A percentile compares a stretch with the other conserved stretches of the same genome.
Evolutionary conservation across 192 early-diverging fungal genomes (phyloP).

Genomic region (Coemansia biformis): DNA sequence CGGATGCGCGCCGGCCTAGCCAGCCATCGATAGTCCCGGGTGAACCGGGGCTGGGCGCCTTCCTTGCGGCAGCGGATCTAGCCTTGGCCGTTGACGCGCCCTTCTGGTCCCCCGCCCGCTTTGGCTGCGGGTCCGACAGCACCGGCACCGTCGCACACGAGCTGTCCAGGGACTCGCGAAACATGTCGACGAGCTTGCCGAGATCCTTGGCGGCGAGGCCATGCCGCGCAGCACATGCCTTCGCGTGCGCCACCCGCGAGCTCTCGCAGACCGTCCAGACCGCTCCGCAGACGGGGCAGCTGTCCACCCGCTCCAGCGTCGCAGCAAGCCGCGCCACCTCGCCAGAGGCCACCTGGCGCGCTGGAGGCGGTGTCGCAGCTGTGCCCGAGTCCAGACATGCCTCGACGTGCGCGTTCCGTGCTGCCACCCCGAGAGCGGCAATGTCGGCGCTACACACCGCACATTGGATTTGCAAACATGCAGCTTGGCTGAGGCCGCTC

Average conservation of each 20-base stretch:
- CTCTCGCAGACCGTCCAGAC: constrained; percentile 4
- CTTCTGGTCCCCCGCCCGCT: too few species aligned
- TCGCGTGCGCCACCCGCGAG: constrained; percentile 18
- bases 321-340: not conserved
- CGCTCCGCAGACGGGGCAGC: constrained; percentile 35
- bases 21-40: constrained; percentile 16
- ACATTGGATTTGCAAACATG: constrained; percentile 8
- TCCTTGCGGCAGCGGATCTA: too few species aligned
- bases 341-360: not conserved
- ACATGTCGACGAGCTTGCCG: constrained; percentile 15
- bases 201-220: constrained; percentile 16
- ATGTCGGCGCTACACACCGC: constrained; percentile 27
- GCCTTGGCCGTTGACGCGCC: too few species aligned
- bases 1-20: constrained; percentile 8
- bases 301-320: constrained; percentile 12
- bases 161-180: constrained; percentile 27
- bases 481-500: not conserved
- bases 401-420: constrained; percentile 26
- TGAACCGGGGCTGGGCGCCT: too few species aligned
- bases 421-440: constrained; percentile 7
- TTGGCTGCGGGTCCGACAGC: too few species aligned
- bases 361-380: not conserved
- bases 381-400: constrained; percentile 14
- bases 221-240: constrained; percentile 18
- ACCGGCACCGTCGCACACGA: too few species aligned